A percentile compares a stretch with the other conserved stretches of the same genome.
Evolutionary conservation across 2,329 filamentous ascomycete species (phyloP).

Genomic region (Gremmenia infestans): DNA sequence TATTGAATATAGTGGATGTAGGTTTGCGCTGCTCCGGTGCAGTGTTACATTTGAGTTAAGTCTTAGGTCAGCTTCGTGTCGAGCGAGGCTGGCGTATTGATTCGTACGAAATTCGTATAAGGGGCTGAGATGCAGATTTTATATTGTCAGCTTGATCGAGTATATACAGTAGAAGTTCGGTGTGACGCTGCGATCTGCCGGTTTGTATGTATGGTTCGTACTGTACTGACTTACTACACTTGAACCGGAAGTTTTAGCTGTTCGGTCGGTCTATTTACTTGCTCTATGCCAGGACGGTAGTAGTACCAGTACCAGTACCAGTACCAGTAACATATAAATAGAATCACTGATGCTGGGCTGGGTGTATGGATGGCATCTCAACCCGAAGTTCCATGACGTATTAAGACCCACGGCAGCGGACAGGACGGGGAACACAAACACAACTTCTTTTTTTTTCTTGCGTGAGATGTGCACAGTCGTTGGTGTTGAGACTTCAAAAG

Average conservation of each 20-base stretch:
- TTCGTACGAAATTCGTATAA: neutral
- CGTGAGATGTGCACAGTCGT: neutral
- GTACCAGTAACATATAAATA: neutral
- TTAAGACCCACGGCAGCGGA: constrained; percentile 4
- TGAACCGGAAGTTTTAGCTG: neutral
- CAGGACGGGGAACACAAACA: neutral
- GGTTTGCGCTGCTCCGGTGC: constrained; percentile 11
- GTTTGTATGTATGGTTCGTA: neutral
- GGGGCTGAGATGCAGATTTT: constrained; percentile 17
- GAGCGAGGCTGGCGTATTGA: neutral
- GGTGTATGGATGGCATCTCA: neutral
- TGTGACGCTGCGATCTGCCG: constrained; percentile 3
- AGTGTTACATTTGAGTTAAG: constrained; percentile 12
- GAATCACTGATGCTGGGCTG: neutral
- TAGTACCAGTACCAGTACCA: too few species aligned
- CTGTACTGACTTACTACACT: neutral
- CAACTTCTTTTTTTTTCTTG: neutral
- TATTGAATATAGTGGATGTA: neutral
- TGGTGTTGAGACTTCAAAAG: neutral
- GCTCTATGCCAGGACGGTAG: too few species aligned
- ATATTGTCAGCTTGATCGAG: constrained; percentile 10
- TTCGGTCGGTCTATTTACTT: neutral
- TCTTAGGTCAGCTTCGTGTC: constrained; percentile 17
- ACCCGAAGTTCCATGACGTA: constrained; percentile 2
- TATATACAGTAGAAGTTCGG: constrained; percentile 1